These are phyloP conservation scores for Sicyos edulis DNA, from an alignment of 306 rosid genomes.

Conservation along the genomic window DNA sequence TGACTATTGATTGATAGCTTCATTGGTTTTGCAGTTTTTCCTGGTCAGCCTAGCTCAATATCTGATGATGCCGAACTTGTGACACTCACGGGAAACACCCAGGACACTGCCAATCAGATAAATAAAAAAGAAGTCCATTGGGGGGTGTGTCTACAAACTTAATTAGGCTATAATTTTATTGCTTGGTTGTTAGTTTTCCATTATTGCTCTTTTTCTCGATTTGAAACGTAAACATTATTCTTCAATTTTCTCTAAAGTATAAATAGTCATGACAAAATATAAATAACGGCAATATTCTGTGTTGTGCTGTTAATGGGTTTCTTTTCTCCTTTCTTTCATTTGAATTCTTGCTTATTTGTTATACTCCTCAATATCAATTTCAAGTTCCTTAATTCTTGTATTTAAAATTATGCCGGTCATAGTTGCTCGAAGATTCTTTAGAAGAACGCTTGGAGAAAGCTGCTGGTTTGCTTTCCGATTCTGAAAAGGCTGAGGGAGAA, in stretches of 20 bases:
- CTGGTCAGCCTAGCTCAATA: conserved; percentile 79
- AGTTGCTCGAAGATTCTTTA: conserved; percentile 90
- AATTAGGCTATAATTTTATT: conserved; percentile 1
- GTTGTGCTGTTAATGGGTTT: background rate
- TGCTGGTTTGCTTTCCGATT: conserved; percentile 64
- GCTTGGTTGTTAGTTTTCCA: background rate
- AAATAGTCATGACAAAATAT: background rate
- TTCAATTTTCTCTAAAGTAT: background rate
- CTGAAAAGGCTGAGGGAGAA: conserved; percentile 87
- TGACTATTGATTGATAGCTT: background rate
- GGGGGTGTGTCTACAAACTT: conserved; percentile 65
- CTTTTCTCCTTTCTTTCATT: background rate
- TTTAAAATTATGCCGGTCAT: conserved; percentile 17
- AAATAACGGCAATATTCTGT: background rate
- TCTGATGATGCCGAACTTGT: conserved; percentile 85
- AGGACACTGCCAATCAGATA: conserved; percentile 71
- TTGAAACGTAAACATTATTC: background rate
- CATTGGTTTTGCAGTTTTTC: conserved; percentile 47
- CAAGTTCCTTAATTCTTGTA: background rate
- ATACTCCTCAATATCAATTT: background rate
- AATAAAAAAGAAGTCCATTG: conserved; percentile 86
- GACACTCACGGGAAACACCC: conserved; percentile 76
- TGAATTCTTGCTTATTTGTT: background rate
- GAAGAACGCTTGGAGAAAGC: conserved; percentile 85
- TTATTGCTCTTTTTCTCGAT: background rate